Conservation (phyloP, 163 green algal species). For the Scenedesmus sp. region DNA sequence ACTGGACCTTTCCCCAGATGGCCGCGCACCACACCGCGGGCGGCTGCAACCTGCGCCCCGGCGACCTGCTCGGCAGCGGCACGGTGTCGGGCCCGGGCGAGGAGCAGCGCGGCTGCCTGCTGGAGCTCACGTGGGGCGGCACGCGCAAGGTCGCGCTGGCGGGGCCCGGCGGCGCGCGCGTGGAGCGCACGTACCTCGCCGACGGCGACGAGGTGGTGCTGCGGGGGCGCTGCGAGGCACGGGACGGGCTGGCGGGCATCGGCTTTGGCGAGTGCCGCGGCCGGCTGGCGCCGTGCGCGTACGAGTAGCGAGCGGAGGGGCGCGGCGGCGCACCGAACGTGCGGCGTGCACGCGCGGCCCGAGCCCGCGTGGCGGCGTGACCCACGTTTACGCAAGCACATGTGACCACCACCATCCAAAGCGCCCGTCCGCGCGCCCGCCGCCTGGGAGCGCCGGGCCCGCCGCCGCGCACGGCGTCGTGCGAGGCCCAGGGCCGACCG, state of each 20-base stretch:
- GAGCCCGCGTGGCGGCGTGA: too few relatives aligned
- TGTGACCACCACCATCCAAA: too few relatives aligned
- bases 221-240: slow-evolving; percentile 65
- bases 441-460: too few relatives aligned
- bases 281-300: slow-evolving; percentile 60
- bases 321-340: too few relatives aligned
- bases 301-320: too few relatives aligned
- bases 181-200: slow-evolving; percentile 68
- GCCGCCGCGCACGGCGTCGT: too few relatives aligned
- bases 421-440: too few relatives aligned
- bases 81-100: slow-evolving; percentile 72
- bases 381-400: too few relatives aligned
- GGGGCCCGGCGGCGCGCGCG: background rate
- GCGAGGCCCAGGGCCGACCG: too few relatives aligned
- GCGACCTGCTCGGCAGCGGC: slow-evolving; percentile 90
- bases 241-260: slow-evolving; percentile 59
- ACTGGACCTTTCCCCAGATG: slow-evolving; percentile 95
- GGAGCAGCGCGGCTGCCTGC: slow-evolving; percentile 57
- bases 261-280: slow-evolving; percentile 86
- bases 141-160: slow-evolving; percentile 57
- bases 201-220: slow-evolving; percentile 86
- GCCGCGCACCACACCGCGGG: slow-evolving; percentile 90
- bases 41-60: slow-evolving; percentile 88
- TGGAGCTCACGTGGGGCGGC: slow-evolving; percentile 76
- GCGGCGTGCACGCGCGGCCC: too few relatives aligned